phyloP scores from a whole-genome alignment of 768 basidiomycete species.

The Lactifluus subvellereus region DNA sequence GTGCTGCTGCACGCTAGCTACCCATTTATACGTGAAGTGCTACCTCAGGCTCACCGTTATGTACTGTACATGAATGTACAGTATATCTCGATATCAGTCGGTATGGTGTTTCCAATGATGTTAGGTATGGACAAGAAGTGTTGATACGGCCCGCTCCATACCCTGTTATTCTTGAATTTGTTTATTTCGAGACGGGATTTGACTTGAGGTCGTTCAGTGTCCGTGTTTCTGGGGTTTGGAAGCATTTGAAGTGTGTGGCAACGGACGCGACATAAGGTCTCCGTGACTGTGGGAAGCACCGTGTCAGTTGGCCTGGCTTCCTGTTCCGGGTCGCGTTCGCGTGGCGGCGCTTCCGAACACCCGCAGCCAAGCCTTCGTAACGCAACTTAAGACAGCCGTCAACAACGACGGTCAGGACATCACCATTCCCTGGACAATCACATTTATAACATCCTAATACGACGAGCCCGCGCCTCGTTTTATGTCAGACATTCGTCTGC shows the following conservation, averaged over 20 bases:
- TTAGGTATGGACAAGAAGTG: conserved; percentile 55
- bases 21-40: conserved; percentile 71
- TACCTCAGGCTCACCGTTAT: conserved; percentile 54
- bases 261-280: conserved; percentile 36
- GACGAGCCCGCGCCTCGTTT: conserved; percentile 13
- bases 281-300: too few relatives aligned
- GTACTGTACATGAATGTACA: conserved; percentile 57
- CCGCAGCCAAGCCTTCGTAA: background rate
- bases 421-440: background rate
- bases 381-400: background rate
- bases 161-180: conserved; percentile 54
- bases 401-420: background rate
- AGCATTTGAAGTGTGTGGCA: conserved; percentile 40
- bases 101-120: conserved; percentile 69
- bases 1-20: conserved; percentile 75
- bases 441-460: background rate
- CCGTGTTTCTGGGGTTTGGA: conserved; percentile 36
- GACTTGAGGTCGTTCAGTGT: conserved; percentile 30
- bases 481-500: conserved; percentile 24
- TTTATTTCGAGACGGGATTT: conserved; percentile 3
- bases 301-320: too few relatives aligned
- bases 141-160: conserved; percentile 72
- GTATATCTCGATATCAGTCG: conserved; percentile 77
- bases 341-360: background rate
- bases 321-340: background rate